Evolutionary conservation across 2,329 filamentous ascomycete genomes (phyloP), one percentile per base, ranked within the genome.

Genomic region (Aspergillus sp.): DNA sequence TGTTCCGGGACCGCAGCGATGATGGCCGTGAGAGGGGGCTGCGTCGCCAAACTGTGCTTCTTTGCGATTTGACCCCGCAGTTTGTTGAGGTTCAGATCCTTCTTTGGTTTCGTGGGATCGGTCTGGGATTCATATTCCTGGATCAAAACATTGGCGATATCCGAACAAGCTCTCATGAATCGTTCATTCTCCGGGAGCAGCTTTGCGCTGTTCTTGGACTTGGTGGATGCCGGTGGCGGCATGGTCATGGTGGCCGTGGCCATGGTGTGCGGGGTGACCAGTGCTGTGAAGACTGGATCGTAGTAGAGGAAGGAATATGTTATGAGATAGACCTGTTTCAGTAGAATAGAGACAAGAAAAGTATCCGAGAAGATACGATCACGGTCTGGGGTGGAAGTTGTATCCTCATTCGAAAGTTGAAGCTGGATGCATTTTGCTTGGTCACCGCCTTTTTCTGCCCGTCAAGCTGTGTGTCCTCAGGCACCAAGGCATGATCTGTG

Each of bases 1-100:
- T 97, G 92, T 71, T 99, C 94, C n/a, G 95, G 95, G 32, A 99
- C 93, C 9, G 94, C 94, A 50, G 94, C 91, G 68, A 99, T 97
- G 68, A 99, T 99, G 55, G 94, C 93, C 7, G 93, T 97, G 59
- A 99, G 78, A 21, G 95, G 91, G 29, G 94, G 94, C 62, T 96
- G 89, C 56, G 85, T 91, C 71, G 85, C 88, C 56, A 99, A 79
- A 70, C 86, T 88, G 77, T 97, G 91, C 77, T 97, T 97, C 77
- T 94, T 96, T 43, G 94, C 84, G 57, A 96, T 85, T 68, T 92
- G 92, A 50, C 89, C 86, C 43, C 94, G 87, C 60, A 99, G 75
- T 53, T 85, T 81, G 74, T 99, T 99, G 64, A 99, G 81, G 70
- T 99, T 99, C 73, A 97, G 83, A 71, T 99, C 92, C 70, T 87